Evolutionary conservation across 2,329 filamentous ascomycete genomes (phyloP), one percentile per base, ranked within the genome.

Genomic region (Fusarium lateritium): DNA sequence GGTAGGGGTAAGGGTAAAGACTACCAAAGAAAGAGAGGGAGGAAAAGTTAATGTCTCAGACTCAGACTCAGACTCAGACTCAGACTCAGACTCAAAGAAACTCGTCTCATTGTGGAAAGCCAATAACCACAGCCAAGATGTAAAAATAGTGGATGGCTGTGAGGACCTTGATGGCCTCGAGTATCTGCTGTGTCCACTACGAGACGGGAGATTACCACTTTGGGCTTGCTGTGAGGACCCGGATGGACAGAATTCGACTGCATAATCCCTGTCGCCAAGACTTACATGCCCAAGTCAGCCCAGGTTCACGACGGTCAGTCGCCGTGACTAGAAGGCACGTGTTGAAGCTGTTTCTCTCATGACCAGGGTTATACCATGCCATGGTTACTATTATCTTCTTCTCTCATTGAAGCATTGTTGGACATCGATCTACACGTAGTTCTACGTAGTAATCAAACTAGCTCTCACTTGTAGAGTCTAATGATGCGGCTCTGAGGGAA

Each of bases 111-210:
- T 36, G 49, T 15, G 19, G 55, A 33, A 55, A 55, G 42, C 51
- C 56, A 43, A 46, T 60, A 51, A 44, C n/a, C 28, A 34, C 31
- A 59, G 45, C 49, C 54, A 64, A 44, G 42, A 54, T 52, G 45
- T 34, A 38, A 43, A 49, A 66, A 62, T 52, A 58, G 66, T 68
- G 65, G 60, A 33, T 62, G 34, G 64, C 62, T 45, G 36, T 43
- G 53, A 72, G 69, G 28, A 60, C 66, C 69, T 69, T 65, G 73
- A 75, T 71, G 64, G 73, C 54, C 67, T 59, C 54, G 60, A 68
- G 54, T 66, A 45, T 19, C 38, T 55, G 22, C 44, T 46, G 28
- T 34, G 54, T 19, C 14, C 17, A 62, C 59, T 52, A 52, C 50
- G 31, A 65, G 67, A 34, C 49, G 56, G 64, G 51, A 57, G 24